Evolutionary conservation across 805 yeast genomes (phyloP).

Genomic region (Torulaspora quercuum): DNA sequence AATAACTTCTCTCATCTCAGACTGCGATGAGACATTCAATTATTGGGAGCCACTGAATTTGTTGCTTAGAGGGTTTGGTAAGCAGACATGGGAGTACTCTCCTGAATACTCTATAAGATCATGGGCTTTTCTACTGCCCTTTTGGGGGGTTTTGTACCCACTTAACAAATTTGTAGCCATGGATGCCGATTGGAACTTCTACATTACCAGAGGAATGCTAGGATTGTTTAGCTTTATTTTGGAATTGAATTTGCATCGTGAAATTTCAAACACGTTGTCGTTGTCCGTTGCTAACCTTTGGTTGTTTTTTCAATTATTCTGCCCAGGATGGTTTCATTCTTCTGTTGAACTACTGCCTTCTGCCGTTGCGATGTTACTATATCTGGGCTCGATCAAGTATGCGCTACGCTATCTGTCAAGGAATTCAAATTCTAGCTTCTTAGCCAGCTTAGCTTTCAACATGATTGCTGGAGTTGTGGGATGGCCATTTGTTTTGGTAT

Average conservation of each 20-base stretch:
- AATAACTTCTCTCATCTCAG: conserved; percentile 65
- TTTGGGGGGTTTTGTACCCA: conserved; percentile 29
- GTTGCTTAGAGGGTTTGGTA: conserved; percentile 75
- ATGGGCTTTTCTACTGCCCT: conserved; percentile 66
- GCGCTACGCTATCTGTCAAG: conserved; percentile 30
- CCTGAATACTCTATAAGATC: conserved; percentile 86
- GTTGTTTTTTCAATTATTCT: conserved; percentile 54
- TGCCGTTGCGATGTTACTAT: conserved; percentile 59
- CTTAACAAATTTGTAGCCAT: conserved; percentile 30
- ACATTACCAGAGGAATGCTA: conserved; percentile 26
- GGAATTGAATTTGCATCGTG: conserved; percentile 45
- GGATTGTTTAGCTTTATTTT: conserved; percentile 27
- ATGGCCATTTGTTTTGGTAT: conserved; percentile 81
- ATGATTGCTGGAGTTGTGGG: conserved; percentile 74
- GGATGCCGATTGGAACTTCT: conserved; percentile 28
- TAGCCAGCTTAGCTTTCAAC: conserved; percentile 29
- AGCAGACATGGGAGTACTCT: conserved; percentile 95
- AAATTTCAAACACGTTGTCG: conserved; percentile 26
- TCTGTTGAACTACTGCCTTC: conserved; percentile 84
- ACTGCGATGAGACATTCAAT: conserved; percentile 89
- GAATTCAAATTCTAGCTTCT: conserved; percentile 24
- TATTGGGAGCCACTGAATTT: conserved; percentile 93
- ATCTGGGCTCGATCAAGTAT: conserved; percentile 34
- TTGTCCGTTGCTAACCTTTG: conserved; percentile 52
- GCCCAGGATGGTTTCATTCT: conserved; percentile 88